phyloP scores from a whole-genome alignment of 2,329 filamentous ascomycete species.

The Coniochaeta prunicola region DNA sequence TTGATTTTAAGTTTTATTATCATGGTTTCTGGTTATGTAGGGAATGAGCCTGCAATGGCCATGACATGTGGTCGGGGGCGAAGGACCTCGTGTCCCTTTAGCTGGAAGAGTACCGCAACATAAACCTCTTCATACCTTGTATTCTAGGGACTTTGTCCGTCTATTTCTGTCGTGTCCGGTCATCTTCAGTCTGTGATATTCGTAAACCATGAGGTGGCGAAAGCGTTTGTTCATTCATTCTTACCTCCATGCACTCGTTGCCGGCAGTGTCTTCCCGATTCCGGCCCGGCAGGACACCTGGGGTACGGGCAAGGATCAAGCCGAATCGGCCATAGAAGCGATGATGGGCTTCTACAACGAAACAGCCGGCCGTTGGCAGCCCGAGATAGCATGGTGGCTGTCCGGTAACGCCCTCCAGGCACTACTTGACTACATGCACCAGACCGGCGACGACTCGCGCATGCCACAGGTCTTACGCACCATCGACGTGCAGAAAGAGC shows the following conservation, averaged over 20 bases:
- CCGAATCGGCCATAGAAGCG: constrained; percentile 20
- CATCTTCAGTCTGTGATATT: background rate
- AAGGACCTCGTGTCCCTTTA: background rate
- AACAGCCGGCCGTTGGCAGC: constrained; percentile 25
- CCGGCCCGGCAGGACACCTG: background rate
- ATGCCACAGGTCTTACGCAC: constrained; percentile 20
- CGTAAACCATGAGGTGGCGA: background rate
- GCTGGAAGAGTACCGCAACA: too few relatives aligned
- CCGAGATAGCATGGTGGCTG: constrained; percentile 28
- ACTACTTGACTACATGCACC: constrained; percentile 27
- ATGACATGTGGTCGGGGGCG: background rate
- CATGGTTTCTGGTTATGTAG: background rate
- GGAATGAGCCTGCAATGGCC: background rate
- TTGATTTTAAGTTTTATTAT: background rate
- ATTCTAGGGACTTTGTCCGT: background rate
- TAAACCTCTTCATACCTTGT: background rate
- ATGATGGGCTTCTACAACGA: constrained; percentile 28
- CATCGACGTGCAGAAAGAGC: constrained; percentile 23
- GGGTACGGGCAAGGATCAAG: background rate
- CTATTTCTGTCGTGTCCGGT: background rate
- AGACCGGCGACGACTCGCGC: constrained; percentile 21
- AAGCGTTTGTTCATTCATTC: background rate
- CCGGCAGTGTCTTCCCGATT: background rate
- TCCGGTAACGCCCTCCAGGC: constrained; percentile 27
- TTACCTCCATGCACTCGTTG: background rate